Percentiles rank a stretch among this genome's conserved stretches.
These are phyloP conservation scores for Saccharum officinarum DNA, from an alignment of 176 grass and related monocot species.

Conservation along the genomic window DNA sequence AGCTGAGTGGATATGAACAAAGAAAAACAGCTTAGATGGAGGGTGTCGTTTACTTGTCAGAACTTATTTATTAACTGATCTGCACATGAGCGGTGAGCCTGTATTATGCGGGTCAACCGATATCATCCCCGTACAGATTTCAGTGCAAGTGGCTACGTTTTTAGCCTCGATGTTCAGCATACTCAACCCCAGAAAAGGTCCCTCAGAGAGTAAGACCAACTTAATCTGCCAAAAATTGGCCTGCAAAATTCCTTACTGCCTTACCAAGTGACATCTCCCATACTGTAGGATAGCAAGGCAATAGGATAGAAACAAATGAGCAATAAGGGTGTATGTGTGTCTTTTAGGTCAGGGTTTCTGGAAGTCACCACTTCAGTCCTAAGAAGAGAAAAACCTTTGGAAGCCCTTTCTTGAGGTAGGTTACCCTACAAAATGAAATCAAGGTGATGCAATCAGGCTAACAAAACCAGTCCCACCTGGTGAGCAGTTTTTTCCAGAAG, in stretches of 20 bases:
- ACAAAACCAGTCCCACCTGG: conserved; percentile 2
- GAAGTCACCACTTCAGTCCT: conserved; percentile 3
- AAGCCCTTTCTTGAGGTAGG: conserved; percentile 36
- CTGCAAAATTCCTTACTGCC: not conserved
- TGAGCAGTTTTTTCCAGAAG: conserved; percentile 25
- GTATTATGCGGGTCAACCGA: conserved; percentile 19
- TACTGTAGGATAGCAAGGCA: not conserved
- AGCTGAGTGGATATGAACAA: conserved; percentile 29
- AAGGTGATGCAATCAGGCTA: conserved; percentile 23
- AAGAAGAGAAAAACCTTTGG: not conserved
- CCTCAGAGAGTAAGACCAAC: conserved; percentile 13
- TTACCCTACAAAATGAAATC: conserved; percentile 26
- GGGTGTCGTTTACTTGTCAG: not conserved
- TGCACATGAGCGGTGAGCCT: not conserved
- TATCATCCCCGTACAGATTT: not conserved
- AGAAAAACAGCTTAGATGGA: not conserved
- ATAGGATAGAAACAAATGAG: conserved; percentile 8
- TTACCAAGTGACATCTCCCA: conserved; percentile 14
- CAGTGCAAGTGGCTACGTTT: conserved; percentile 10
- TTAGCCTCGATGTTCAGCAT: not conserved
- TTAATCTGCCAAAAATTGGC: conserved; percentile 7
- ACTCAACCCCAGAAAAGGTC: not conserved
- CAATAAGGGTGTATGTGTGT: not conserved
- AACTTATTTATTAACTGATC: not conserved
- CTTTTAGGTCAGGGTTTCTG: conserved; percentile 15